Percentiles rank a stretch among this genome's conserved stretches.
These are phyloP conservation scores for Pleurotus sapidus DNA, from an alignment of 768 basidiomycete species.

Conservation along the genomic window DNA sequence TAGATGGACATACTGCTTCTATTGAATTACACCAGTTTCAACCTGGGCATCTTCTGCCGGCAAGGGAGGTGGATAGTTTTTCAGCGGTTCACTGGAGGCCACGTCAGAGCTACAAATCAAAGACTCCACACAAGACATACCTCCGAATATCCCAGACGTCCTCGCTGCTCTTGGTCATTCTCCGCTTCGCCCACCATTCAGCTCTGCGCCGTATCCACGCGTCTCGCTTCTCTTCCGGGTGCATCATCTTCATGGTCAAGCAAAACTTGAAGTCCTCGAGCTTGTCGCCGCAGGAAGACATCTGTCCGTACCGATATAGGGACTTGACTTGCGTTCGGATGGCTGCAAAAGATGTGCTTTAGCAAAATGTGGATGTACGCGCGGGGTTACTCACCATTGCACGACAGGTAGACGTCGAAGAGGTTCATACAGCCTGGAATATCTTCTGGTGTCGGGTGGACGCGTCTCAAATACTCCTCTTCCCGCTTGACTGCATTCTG, in stretches of 20 bases:
- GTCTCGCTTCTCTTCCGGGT: conserved; percentile 73
- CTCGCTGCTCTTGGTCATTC: conserved; percentile 82
- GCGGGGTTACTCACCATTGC: conserved; percentile 46
- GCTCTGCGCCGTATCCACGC: conserved; percentile 86
- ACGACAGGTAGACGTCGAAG: conserved; percentile 69
- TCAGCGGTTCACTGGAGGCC: conserved; percentile 1
- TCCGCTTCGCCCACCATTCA: conserved; percentile 89
- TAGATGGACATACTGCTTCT: background rate
- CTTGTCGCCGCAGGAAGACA: conserved; percentile 70
- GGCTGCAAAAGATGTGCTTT: conserved; percentile 39
- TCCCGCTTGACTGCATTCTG: conserved; percentile 64
- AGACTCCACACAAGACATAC: conserved; percentile 33
- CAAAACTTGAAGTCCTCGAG: conserved; percentile 96
- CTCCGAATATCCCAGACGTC: conserved; percentile 89
- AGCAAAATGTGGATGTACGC: background rate
- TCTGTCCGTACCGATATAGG: conserved; percentile 81
- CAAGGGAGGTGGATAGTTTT: background rate
- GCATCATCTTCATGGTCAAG: conserved; percentile 74
- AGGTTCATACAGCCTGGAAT: conserved; percentile 79
- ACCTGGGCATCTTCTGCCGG: background rate
- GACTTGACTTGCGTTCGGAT: conserved; percentile 79
- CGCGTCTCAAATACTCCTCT: conserved; percentile 54
- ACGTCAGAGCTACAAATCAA: background rate
- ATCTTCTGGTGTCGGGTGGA: conserved; percentile 76
- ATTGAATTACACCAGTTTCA: background rate